phyloP scores from a whole-genome alignment of 371 early-diverging fungal species.

The Paraphysoderma sedebokerense region DNA sequence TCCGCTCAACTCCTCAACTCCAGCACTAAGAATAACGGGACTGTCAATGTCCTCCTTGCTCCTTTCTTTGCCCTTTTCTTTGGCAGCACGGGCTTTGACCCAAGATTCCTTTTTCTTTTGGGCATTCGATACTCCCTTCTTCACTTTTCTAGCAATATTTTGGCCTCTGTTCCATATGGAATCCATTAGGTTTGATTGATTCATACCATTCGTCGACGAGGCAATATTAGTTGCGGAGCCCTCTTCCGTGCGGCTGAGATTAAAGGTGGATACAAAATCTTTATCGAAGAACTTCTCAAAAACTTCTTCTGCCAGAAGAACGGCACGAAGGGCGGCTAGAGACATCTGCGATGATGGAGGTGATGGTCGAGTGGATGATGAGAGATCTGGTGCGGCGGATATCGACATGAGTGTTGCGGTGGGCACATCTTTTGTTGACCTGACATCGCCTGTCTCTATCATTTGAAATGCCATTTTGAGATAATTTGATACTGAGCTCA shows the following conservation, averaged over 20 bases:
- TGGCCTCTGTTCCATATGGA: background rate
- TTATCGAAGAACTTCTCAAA: background rate
- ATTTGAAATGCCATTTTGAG: slow-evolving; percentile 35
- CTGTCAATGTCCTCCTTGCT: too few species aligned
- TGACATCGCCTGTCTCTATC: background rate
- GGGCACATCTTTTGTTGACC: background rate
- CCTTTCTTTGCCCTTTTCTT: too few species aligned
- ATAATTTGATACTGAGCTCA: slow-evolving; percentile 49
- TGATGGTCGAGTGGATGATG: too few species aligned
- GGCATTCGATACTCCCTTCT: background rate
- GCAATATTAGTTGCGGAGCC: too few species aligned
- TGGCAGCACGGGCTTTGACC: background rate
- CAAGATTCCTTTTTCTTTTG: background rate
- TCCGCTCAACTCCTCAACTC: too few species aligned
- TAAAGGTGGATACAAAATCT: background rate
- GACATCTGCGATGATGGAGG: background rate
- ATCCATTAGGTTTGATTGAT: background rate
- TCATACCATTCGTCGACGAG: background rate
- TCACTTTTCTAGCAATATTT: background rate
- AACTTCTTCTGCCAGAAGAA: background rate
- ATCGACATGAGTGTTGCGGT: background rate
- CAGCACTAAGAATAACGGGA: too few species aligned
- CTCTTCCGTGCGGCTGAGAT: background rate
- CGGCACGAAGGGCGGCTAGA: background rate
- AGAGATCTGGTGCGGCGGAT: background rate